phyloP scores from a whole-genome alignment of 805 yeast genomes.

The Suhomyces emberorum region DNA sequence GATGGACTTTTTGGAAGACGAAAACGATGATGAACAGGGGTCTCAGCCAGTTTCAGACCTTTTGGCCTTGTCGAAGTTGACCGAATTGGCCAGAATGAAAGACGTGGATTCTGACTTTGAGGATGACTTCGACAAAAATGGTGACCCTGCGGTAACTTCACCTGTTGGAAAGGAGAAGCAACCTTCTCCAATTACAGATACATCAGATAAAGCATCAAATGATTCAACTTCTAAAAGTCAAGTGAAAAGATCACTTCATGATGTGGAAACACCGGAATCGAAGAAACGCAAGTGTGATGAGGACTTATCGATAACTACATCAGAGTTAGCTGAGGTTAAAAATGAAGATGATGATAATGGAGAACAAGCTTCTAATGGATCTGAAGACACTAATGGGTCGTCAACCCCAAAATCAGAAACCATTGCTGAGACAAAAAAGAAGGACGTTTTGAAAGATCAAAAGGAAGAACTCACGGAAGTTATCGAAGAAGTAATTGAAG shows the following conservation, averaged over 20 bases:
- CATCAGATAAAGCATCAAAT: neutral
- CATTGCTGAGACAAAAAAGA: neutral
- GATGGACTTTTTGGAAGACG: constrained; percentile 56
- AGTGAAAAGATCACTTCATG: no score
- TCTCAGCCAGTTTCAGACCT: constrained; percentile 33
- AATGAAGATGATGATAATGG: neutral
- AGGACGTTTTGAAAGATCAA: constrained; percentile 19
- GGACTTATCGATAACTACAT: no score
- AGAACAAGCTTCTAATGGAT: neutral
- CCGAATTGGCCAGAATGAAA: constrained; percentile 38
- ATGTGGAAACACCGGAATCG: neutral
- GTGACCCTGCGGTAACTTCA: neutral
- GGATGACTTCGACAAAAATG: constrained; percentile 5
- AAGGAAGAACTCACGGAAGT: constrained; percentile 22
- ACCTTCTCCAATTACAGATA: neutral
- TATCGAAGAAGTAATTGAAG: constrained; percentile 44
- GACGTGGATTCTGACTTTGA: constrained; percentile 35
- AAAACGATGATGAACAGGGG: constrained; percentile 16
- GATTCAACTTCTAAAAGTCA: neutral
- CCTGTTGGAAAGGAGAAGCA: neutral
- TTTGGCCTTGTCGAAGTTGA: constrained; percentile 38
- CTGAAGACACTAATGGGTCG: neutral
- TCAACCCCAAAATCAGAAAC: neutral
- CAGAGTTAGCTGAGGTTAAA: neutral
- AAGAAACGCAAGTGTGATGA: no score